Evolutionary conservation across 2,329 filamentous ascomycete species (phyloP), one percentile per base, ranked within the genome.

Genomic region (Leptographium wingfieldii): DNA sequence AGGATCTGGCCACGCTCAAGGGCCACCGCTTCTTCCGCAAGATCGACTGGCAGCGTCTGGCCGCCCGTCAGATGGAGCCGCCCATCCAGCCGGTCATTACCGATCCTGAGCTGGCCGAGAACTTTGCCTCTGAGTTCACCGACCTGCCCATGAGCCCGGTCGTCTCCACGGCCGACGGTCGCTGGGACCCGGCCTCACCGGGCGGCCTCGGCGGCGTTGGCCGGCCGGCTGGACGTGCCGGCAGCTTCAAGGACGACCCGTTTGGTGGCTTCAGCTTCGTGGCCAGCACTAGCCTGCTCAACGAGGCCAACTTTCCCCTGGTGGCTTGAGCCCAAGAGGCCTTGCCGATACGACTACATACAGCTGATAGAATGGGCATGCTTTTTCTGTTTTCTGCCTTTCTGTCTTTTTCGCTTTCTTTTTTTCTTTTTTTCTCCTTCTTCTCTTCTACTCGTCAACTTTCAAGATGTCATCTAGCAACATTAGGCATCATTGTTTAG

Each of bases 21-120:
- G 85, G 86, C 64, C 94, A 99, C 70, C 84, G 94, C 11, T 99
- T 99, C 79, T 99, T 99, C 81, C 85, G 89, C 69, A 94, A 90
- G 76, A 95, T 99, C 68, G 86, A 99, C 74, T 99, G 94, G 94
- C 86, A 85, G 73, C 87, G 85, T 67, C 81, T 99, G 16, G 90
- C 88, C 63, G 84, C 82, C 33, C 82, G 92, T 43, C 90, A 96
- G 72, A 66, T 96, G 55, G 86, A 89, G 66, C 88, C 94, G 1
- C 94, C 94, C 0, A 97, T 99, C 67, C 84, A 88, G 69, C 94
- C 94, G 19, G 80, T 97, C 68, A 92, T 99, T 69, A 97, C 94
- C 0, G 91, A 99, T 68, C 94, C 94, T 0, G 92, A 95, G 71
- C 79, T 96, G 54, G 94, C 94, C 0, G 95, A 99, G 80, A 99